These are phyloP conservation scores for Cyberlindnera xishuangbannaensis DNA, from an alignment of 805 yeast species.

Conservation along the genomic window DNA sequence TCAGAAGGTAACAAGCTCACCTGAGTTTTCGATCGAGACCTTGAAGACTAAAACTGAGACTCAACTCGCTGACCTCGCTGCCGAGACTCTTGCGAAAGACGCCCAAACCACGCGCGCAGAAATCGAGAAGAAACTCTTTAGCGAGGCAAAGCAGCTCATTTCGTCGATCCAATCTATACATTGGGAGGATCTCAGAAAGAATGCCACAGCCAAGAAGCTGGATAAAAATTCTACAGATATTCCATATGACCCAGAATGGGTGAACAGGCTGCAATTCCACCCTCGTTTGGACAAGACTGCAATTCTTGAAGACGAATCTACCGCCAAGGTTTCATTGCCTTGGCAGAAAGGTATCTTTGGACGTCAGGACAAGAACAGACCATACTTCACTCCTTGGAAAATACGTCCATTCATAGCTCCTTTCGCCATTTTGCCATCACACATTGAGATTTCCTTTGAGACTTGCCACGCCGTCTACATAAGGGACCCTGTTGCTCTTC, in stretches of 20 bases:
- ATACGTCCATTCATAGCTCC: slow-evolving; percentile 93
- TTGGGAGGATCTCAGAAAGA: slow-evolving; percentile 25
- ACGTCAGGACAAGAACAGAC: slow-evolving; percentile 65
- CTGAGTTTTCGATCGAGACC: slow-evolving; percentile 12
- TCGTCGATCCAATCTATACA: slow-evolving; percentile 20
- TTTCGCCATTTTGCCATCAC: slow-evolving; percentile 87
- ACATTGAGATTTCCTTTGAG: slow-evolving; percentile 80
- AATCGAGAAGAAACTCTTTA: slow-evolving; percentile 26
- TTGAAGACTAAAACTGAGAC: slow-evolving; percentile 12
- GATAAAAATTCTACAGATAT: slow-evolving; percentile 23
- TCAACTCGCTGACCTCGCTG: slow-evolving; percentile 8
- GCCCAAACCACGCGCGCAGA: slow-evolving; percentile 22
- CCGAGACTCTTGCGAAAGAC: slow-evolving; percentile 12
- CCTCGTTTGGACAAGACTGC: slow-evolving; percentile 39
- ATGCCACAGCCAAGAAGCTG: slow-evolving; percentile 27
- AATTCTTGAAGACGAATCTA: slow-evolving; percentile 45
- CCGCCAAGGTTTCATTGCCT: slow-evolving; percentile 55
- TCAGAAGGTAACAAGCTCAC: slow-evolving; percentile 13
- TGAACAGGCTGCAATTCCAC: slow-evolving; percentile 37
- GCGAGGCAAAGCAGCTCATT: slow-evolving; percentile 22
- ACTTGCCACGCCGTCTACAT: slow-evolving; percentile 96
- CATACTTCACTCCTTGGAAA: slow-evolving; percentile 95
- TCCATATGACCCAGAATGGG: slow-evolving; percentile 48
- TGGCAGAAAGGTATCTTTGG: slow-evolving; percentile 83
- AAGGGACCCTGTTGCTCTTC: slow-evolving; percentile 95